Base-by-base conservation (phyloP, 1,284 basidiomycete genomes). In the Xerocomus amazonicus region DNA sequence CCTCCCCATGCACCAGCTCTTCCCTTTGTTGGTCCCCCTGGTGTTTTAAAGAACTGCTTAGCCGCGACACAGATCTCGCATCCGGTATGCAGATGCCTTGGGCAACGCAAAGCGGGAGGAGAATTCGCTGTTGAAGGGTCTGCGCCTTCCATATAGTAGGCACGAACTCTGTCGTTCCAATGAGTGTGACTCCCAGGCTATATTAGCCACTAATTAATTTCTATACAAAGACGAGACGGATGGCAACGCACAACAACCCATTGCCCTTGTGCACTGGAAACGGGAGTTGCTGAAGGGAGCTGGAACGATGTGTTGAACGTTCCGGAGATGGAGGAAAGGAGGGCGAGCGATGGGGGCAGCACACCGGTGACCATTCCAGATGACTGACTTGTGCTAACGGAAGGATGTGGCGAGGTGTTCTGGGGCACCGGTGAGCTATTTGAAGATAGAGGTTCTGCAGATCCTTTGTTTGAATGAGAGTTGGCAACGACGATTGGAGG, bases 1-100 rank as follows among this genome's bases (percentile, higher is more conserved):
- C 60, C 66, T 44, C 66, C 64, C 63, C 62, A 60, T 3, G 51
- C 54, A 5, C 49, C 40, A 28, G 47, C 27, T 36, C 62, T 61
- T 17, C 55, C 53, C 36, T 65, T 66, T 26, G 44, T 47, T 3
- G 60, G 59, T 26, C 60, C 61, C 42, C 59, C 62, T 47, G 62
- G 71, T 28, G 47, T 44, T 51, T 69, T 69, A 14, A 59, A 26
- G 9, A 56, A 48, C 0, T 72, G 69, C 55, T 74, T 81, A 0
- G 80, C 79, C 53, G 81, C 79, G 27, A 84, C 80, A 58, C 86
- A 89, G 49, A 88, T 87, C 56, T 84, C 78, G 58, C 87, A 89
- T 31, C 76, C 78, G 16, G 79, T 81, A 57, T 84, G 79, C 2
- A 89, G 71, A 61, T 89, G 86, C 10, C 86, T 76, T 0, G 85